Percentiles rank a stretch among this genome's conserved stretches.
Conservation (phyloP, 106 monocot species). For the Apostasia ramifera region DNA sequence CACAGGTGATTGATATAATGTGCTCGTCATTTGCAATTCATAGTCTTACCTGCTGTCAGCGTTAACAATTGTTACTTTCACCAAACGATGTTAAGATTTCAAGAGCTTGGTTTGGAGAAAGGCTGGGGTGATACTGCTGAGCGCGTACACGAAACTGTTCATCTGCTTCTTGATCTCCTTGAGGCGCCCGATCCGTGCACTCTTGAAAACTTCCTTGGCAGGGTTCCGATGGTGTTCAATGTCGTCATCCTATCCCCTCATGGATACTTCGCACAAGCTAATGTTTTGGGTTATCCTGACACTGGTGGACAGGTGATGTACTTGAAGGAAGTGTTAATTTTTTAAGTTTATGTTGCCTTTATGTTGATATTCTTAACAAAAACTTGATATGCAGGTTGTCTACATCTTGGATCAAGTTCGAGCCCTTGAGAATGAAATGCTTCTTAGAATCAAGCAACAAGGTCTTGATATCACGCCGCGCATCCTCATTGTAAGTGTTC, state of each 20-base stretch:
- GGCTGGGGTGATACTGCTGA: constrained; percentile 90
- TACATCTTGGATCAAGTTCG: constrained; percentile 99
- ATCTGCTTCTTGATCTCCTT: constrained; percentile 46
- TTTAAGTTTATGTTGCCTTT: background rate
- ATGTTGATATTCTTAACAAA: background rate
- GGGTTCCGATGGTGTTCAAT: constrained; percentile 90
- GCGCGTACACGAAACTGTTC: constrained; percentile 60
- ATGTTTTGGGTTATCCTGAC: constrained; percentile 96
- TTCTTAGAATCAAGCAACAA: constrained; percentile 76
- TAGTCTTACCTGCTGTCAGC: too few species aligned
- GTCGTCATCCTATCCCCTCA: constrained; percentile 96
- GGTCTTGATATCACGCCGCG: constrained; percentile 76
- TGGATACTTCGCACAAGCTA: constrained; percentile 95
- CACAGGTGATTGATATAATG: constrained; percentile 34
- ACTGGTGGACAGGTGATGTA: constrained; percentile 86
- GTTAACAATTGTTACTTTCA: background rate
- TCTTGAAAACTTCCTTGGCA: constrained; percentile 81
- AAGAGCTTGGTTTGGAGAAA: constrained; percentile 94
- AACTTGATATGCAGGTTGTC: constrained; percentile 48
- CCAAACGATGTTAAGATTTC: constrained; percentile 45
- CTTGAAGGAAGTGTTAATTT: background rate
- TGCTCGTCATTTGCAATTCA: too few species aligned
- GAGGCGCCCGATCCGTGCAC: constrained; percentile 59
- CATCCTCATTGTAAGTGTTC: constrained; percentile 78
- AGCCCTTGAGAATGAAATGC: constrained; percentile 88